phyloP scores from a whole-genome alignment of 2,329 filamentous ascomycete species.

The Magnaporthales sp. region DNA sequence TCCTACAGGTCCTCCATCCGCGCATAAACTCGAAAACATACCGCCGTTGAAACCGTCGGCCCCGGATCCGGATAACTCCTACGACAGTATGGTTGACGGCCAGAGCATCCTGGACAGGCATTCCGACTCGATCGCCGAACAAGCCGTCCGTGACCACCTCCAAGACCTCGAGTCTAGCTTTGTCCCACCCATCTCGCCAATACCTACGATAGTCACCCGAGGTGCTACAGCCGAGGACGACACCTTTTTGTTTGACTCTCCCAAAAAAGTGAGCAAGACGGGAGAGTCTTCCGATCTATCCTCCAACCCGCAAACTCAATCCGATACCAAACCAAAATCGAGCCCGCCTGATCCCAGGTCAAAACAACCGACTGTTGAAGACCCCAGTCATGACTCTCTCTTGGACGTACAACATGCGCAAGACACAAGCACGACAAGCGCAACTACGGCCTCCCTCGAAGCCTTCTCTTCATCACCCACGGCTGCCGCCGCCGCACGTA shows the following conservation, averaged over 20 bases:
- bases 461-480: constrained; percentile 48
- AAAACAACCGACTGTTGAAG: constrained; percentile 8
- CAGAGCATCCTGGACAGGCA: constrained; percentile 23
- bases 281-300: constrained; percentile 7
- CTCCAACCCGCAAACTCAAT: constrained; percentile 6
- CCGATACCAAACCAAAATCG: constrained; percentile 6
- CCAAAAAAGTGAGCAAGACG: constrained; percentile 17
- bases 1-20: constrained; percentile 5
- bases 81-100: constrained; percentile 24
- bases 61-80: constrained; percentile 9
- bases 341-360: neutral
- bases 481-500: constrained; percentile 43
- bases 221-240: constrained; percentile 38
- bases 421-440: constrained; percentile 6
- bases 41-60: constrained; percentile 15
- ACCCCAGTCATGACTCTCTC: neutral
- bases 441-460: constrained; percentile 41
- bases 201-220: constrained; percentile 35
- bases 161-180: constrained; percentile 61
- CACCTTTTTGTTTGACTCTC: constrained; percentile 49
- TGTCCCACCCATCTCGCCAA: constrained; percentile 47
- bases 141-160: constrained; percentile 45
- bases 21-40: constrained; percentile 14
- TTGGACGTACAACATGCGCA: constrained; percentile 1
- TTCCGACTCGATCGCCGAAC: constrained; percentile 40